Evolutionary conservation across 2,329 filamentous ascomycete genomes (phyloP).

Genomic region (Aureobasidium sp.): DNA sequence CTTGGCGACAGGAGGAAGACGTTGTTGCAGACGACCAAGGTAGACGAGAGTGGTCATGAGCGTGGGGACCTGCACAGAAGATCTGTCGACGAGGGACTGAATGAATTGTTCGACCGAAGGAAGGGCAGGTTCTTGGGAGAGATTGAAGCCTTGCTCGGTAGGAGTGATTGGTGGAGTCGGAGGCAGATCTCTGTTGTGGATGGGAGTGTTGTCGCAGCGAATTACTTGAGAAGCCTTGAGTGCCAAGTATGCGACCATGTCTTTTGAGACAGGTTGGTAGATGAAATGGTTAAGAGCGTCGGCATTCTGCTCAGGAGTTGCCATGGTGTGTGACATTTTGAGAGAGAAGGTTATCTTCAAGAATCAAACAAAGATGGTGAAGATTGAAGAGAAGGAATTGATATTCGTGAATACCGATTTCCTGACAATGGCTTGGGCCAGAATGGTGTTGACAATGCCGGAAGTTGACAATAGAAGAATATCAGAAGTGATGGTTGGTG

Average conservation of each 20-base stretch:
- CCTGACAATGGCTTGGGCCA: slow-evolving; percentile 20
- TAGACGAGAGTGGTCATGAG: slow-evolving; percentile 97
- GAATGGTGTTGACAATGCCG: slow-evolving; percentile 17
- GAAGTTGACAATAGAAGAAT: slow-evolving; percentile 22
- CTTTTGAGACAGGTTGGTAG: slow-evolving; percentile 64
- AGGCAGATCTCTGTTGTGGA: slow-evolving; percentile 43
- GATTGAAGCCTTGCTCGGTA: slow-evolving; percentile 40
- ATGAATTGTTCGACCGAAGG: slow-evolving; percentile 89
- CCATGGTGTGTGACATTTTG: slow-evolving; percentile 40
- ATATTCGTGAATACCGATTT: slow-evolving; percentile 24
- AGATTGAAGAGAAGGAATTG: slow-evolving; percentile 11
- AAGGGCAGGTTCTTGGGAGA: slow-evolving; percentile 41
- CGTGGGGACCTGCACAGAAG: slow-evolving; percentile 94
- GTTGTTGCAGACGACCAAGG: slow-evolving; percentile 72
- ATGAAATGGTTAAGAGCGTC: slow-evolving; percentile 74
- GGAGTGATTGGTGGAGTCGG: slow-evolving; percentile 56
- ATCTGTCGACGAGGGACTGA: slow-evolving; percentile 78
- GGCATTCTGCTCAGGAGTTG: slow-evolving; percentile 52
- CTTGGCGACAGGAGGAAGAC: slow-evolving; percentile 88
- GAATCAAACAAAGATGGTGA: not conserved
- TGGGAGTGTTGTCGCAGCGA: slow-evolving; percentile 56
- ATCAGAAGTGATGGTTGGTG: slow-evolving; percentile 18
- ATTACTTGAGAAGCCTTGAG: slow-evolving; percentile 70
- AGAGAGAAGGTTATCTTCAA: slow-evolving; percentile 15
- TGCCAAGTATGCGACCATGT: slow-evolving; percentile 74